A percentile compares a stretch with the other conserved stretches of the same genome.
Conservation (phyloP, 176 grass and related monocot genomes). For the Oryza meridionalis region DNA sequence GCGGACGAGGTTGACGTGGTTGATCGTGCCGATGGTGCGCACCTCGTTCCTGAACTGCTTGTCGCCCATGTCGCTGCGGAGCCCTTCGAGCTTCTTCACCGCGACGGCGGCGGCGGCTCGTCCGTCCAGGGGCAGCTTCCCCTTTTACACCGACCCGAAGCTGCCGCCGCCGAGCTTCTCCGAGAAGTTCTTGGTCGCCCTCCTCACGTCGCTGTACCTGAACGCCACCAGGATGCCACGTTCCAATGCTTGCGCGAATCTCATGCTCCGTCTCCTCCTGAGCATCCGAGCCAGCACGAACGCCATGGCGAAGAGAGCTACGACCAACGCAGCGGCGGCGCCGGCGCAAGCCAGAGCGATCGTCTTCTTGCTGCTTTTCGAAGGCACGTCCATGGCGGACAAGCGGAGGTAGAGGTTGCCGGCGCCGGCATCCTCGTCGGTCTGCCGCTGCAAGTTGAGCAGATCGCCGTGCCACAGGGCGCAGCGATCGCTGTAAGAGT, state of each 20-base stretch:
- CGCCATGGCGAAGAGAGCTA: background rate
- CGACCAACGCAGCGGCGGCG: background rate
- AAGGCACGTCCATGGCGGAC: constrained; percentile 20
- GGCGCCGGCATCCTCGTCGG: background rate
- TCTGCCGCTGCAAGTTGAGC: constrained; percentile 27
- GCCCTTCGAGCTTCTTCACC: constrained; percentile 56
- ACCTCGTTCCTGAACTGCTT: constrained; percentile 60
- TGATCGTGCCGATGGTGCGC: constrained; percentile 54
- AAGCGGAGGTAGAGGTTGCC: constrained; percentile 46
- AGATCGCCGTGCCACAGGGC: constrained; percentile 48
- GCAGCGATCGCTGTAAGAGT: constrained; percentile 44
- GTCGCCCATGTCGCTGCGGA: constrained; percentile 35
- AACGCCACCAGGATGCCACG: constrained; percentile 36
- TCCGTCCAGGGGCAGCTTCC: background rate
- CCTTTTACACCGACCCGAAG: constrained; percentile 63
- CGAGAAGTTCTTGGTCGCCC: constrained; percentile 55
- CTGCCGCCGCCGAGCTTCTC: constrained; percentile 50
- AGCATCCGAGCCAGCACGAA: background rate
- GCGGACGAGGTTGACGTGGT: constrained; percentile 57
- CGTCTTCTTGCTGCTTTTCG: background rate
- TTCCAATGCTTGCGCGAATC: constrained; percentile 11
- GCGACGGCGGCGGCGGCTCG: background rate
- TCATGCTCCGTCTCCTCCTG: constrained; percentile 1
- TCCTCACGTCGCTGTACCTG: constrained; percentile 38
- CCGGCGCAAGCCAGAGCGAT: background rate